phyloP scores from a whole-genome alignment of 148 eudicot species.

The Cornus suecica region DNA sequence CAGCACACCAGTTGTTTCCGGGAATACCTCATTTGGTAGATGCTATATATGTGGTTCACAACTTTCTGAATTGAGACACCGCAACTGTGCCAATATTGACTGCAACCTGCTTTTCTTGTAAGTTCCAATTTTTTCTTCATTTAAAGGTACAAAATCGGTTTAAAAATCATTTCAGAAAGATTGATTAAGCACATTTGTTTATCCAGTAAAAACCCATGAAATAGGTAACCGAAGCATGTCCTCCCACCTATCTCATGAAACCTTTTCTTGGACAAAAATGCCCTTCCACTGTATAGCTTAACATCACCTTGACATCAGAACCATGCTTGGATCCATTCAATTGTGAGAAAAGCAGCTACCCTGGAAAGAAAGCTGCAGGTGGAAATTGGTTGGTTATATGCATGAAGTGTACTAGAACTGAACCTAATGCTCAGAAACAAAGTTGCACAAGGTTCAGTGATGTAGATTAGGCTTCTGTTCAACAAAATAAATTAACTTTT shows the following conservation, averaged over 20 bases:
- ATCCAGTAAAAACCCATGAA: not conserved
- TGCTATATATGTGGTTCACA: constrained; percentile 77
- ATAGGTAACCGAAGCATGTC: not conserved
- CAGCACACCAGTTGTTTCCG: constrained; percentile 21
- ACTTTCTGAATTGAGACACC: constrained; percentile 77
- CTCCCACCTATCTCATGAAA: not conserved
- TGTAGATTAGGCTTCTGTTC: too few relatives aligned
- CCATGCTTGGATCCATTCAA: not conserved
- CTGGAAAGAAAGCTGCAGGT: too few relatives aligned
- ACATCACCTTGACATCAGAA: not conserved
- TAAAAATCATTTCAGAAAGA: not conserved
- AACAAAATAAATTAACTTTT: too few relatives aligned
- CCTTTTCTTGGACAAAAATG: not conserved
- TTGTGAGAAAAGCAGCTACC: not conserved
- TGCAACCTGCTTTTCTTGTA: constrained; percentile 96
- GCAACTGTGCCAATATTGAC: constrained; percentile 94
- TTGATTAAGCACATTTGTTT: not conserved
- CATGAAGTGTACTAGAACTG: too few relatives aligned
- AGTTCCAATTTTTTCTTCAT: constrained; percentile 31
- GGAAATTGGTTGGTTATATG: too few relatives aligned
- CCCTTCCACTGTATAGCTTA: not conserved
- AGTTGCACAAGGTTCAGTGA: too few relatives aligned
- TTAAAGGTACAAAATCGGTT: not conserved
- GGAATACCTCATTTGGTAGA: constrained; percentile 55
- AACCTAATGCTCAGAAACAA: too few relatives aligned